These are phyloP conservation scores for Phaeotremella skinneri DNA, from an alignment of 768 basidiomycete species.

Conservation along the genomic window DNA sequence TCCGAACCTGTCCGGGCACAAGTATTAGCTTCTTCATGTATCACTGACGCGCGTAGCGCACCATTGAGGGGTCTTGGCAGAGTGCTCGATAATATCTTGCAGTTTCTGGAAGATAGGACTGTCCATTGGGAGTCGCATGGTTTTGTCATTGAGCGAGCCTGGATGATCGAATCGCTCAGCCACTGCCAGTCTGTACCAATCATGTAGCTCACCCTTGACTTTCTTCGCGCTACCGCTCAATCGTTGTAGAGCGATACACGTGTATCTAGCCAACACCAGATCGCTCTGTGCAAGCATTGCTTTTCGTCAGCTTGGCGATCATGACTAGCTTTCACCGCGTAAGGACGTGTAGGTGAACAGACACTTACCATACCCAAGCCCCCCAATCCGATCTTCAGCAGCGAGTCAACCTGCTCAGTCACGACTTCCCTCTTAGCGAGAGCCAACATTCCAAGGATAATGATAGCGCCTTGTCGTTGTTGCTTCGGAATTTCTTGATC, in stretches of 20 bases:
- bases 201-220: conserved; percentile 68
- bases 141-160: conserved; percentile 87
- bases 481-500: conserved; percentile 69
- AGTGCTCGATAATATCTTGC: conserved; percentile 72
- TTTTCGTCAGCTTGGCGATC: background rate
- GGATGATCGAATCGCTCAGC: conserved; percentile 2
- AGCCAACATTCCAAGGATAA: conserved; percentile 95
- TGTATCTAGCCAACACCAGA: conserved; percentile 84
- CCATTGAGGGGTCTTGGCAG: conserved; percentile 86
- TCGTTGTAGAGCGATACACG: conserved; percentile 86
- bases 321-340: background rate
- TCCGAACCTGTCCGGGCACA: conserved; percentile 61
- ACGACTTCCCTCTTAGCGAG: conserved; percentile 75
- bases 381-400: conserved; percentile 84
- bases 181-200: background rate
- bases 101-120: conserved; percentile 80
- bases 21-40: background rate
- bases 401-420: conserved; percentile 73
- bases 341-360: background rate
- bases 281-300: conserved; percentile 72
- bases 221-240: conserved; percentile 95
- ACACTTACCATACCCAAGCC: conserved; percentile 69
- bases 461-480: conserved; percentile 91
- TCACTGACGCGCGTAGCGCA: conserved; percentile 22
- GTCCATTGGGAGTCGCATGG: conserved; percentile 80